Conservation (phyloP, 2,329 filamentous ascomycete genomes). For the Fusarium praegraminearum region DNA sequence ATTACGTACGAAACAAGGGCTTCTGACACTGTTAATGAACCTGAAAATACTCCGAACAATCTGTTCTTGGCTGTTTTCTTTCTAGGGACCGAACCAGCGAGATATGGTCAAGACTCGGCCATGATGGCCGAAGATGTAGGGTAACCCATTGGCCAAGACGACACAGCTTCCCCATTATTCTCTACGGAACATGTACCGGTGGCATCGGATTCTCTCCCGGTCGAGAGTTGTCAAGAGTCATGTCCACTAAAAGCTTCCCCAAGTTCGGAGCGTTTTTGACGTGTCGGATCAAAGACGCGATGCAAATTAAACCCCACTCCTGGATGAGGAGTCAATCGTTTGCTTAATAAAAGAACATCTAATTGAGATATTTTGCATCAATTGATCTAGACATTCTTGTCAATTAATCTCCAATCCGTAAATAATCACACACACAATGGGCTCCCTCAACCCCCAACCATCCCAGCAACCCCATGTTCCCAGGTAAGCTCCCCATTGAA, state of each 20-base stretch:
- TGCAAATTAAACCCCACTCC: conserved; percentile 29
- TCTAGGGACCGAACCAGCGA: not conserved
- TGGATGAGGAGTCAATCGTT: conserved; percentile 26
- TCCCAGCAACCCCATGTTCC: conserved; percentile 39
- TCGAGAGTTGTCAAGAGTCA: not conserved
- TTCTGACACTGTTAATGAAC: accelerated
- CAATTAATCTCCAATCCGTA: not conserved
- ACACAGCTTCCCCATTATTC: accelerated
- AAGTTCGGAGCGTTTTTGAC: conserved; percentile 10
- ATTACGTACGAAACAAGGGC: accelerated
- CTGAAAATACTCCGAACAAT: no score
- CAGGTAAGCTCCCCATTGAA: conserved; percentile 35
- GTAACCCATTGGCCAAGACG: not conserved
- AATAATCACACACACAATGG: conserved; percentile 8
- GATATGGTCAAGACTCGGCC: not conserved
- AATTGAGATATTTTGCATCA: conserved; percentile 6
- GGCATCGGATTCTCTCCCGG: conserved; percentile 14
- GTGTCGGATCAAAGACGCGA: conserved; percentile 29
- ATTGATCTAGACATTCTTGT: not conserved
- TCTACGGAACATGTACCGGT: conserved; percentile 3
- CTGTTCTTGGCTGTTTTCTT: not conserved
- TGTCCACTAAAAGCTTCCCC: not conserved
- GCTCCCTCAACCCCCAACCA: conserved; percentile 28
- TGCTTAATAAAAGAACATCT: conserved; percentile 18
- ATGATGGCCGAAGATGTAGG: not conserved